Conservation (phyloP, 495 filamentous ascomycete species). For the Aspergillus indologenus region DNA sequence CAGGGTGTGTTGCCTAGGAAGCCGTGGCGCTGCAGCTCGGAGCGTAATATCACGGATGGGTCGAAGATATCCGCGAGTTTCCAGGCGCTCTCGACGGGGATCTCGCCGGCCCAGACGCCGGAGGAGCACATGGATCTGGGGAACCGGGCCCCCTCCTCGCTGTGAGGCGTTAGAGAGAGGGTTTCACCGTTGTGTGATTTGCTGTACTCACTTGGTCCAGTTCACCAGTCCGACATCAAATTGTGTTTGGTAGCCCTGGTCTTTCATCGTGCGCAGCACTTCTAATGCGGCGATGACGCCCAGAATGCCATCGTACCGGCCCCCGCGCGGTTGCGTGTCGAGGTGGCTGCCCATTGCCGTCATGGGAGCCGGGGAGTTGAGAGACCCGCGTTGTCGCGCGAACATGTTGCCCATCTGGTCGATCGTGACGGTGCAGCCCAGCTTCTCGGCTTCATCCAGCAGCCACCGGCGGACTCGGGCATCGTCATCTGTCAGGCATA, state of each 20-base stretch:
- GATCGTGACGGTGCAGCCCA: constrained; percentile 58
- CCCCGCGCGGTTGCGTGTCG: constrained; percentile 66
- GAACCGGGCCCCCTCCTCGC: constrained; percentile 75
- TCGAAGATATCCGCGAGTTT: constrained; percentile 49
- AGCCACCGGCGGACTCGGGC: constrained; percentile 71
- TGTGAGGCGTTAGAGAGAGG: constrained; percentile 12
- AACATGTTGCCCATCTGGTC: constrained; percentile 74
- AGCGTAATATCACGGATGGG: constrained; percentile 49
- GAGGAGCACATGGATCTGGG: constrained; percentile 72
- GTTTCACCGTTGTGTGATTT: too few species aligned
- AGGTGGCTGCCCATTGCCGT: constrained; percentile 49
- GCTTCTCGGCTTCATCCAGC: constrained; percentile 51
- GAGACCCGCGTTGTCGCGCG: constrained; percentile 55
- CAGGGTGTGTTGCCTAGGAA: constrained; percentile 54
- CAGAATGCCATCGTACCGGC: constrained; percentile 70
- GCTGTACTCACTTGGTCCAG: constrained; percentile 60
- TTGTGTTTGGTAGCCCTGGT: constrained; percentile 59
- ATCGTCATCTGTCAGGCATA: constrained; percentile 65
- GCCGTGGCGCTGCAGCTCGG: constrained; percentile 63
- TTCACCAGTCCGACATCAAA: constrained; percentile 67
- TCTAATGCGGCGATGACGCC: constrained; percentile 67
- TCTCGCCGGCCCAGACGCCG: constrained; percentile 68
- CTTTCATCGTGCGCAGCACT: constrained; percentile 62
- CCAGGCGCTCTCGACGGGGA: constrained; percentile 59
- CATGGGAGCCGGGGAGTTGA: constrained; percentile 33